Evolutionary conservation across 345 rosid species (phyloP).

Genomic region (Salix brachista): DNA sequence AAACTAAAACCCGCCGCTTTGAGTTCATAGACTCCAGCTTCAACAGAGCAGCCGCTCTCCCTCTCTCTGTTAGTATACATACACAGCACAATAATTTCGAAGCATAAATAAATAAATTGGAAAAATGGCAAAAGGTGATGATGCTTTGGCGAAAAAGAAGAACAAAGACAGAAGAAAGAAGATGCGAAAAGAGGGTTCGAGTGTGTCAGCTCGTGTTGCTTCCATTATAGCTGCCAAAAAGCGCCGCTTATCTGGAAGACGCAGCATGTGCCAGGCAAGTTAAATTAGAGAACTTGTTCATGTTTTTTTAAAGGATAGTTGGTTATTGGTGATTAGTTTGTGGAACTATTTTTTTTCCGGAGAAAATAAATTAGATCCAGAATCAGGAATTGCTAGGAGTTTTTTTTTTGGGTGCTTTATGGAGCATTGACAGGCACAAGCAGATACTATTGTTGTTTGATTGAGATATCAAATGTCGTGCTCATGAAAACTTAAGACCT

Average conservation of each 20-base stretch:
- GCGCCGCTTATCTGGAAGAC: constrained; percentile 73
- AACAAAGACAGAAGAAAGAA: constrained; percentile 62
- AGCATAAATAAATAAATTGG: background rate
- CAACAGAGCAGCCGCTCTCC: background rate
- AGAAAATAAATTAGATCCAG: background rate
- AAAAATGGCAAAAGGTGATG: constrained; percentile 77
- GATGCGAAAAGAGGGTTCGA: constrained; percentile 30
- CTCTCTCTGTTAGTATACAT: background rate
- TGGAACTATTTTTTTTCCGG: background rate
- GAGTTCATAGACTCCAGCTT: background rate
- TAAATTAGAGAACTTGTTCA: background rate
- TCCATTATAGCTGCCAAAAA: constrained; percentile 83
- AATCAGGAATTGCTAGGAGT: background rate
- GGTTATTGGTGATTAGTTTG: background rate
- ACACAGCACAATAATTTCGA: background rate
- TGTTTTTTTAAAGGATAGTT: background rate
- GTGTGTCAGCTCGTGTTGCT: constrained; percentile 69
- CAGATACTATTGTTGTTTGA: background rate
- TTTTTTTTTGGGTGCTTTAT: background rate
- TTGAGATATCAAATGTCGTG: background rate
- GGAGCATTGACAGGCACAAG: background rate
- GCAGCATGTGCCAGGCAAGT: constrained; percentile 68
- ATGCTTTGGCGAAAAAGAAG: constrained; percentile 54
- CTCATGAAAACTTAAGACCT: background rate
- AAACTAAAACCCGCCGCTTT: background rate